Evolutionary conservation across 2,329 filamentous ascomycete species (phyloP), one percentile per base, ranked within the genome.

Genomic region (Rachicladosporium sp.): DNA sequence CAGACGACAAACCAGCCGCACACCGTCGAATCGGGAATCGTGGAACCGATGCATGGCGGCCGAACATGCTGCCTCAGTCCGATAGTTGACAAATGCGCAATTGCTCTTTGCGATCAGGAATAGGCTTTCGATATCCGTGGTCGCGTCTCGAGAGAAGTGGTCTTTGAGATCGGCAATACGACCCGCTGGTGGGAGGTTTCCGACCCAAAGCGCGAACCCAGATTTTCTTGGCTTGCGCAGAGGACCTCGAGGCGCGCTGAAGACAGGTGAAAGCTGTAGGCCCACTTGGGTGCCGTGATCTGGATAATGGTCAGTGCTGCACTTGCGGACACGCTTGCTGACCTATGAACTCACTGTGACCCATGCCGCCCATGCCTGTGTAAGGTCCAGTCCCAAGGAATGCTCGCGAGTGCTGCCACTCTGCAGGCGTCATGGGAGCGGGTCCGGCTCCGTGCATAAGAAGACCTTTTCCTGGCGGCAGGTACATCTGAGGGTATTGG

Each of bases 21-120:
- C 82, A 0, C 84, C 80, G 51, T 89, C 78, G 51, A 95, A 95
- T 41, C 81, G 80, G 1, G 87, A 93, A 54, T 96, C 88, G 58
- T 96, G 86, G 33, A 96, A 81, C 48, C 84, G 78, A 34, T 78
- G 73, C 66, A 94, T 84, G 0, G 89, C 89, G 6, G 74, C 70
- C 5, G 74, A 64, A 55, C 87, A 95, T 4, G 78, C 76, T 3
- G 69, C 64, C 52, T 94, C 87, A 37, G 85, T 82, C 46, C 80
- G 83, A 59, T 93, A 96, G 55, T 96, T 96, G 48, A 93, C 86
- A 64, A 96, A 96, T 0, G 88, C 89, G 55, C 89, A 96, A 57
- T 95, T 95, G 58, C 88, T 95, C 60, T 95, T 95, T 0, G 88
- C 89, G 31, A 96, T 96, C 29, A 96, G 66, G 50, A 96, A 95